phyloP scores from a whole-genome alignment of 2,329 filamentous ascomycete species.

The Monosporascus sp. region DNA sequence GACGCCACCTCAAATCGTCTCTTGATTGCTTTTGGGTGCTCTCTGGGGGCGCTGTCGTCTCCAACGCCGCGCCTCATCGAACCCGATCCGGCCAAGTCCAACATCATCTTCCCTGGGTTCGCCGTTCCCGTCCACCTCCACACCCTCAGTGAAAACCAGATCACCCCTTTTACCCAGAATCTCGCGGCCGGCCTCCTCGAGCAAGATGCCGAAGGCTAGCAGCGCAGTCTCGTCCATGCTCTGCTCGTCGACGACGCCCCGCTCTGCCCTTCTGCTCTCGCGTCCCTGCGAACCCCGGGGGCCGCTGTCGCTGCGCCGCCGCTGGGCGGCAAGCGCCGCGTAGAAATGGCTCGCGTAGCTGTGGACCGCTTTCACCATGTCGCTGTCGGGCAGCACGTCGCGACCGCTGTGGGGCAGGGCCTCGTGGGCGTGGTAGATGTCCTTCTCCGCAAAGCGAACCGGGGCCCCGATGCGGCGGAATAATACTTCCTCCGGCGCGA shows the following conservation, averaged over 20 bases:
- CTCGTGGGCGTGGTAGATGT: constrained; percentile 65
- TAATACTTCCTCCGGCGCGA: constrained; percentile 66
- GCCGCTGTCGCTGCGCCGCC: constrained; percentile 4
- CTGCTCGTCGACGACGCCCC: constrained; percentile 40
- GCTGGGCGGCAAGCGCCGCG: constrained; percentile 30
- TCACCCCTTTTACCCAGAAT: constrained; percentile 61
- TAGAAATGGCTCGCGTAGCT: constrained; percentile 65
- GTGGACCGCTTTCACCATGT: constrained; percentile 65
- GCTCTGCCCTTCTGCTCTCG: not conserved
- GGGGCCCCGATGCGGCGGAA: constrained; percentile 63
- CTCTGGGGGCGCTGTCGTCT: not conserved
- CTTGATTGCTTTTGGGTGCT: too few relatives aligned
- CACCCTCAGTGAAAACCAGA: constrained; percentile 63
- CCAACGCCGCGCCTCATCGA: constrained; percentile 15
- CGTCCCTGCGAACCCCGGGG: not conserved
- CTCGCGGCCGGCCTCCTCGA: constrained; percentile 64
- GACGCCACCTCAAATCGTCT: too few relatives aligned
- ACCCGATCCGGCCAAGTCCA: constrained; percentile 16
- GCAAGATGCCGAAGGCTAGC: constrained; percentile 66
- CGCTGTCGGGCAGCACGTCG: constrained; percentile 58
- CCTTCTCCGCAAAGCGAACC: constrained; percentile 62
- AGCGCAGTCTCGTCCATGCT: constrained; percentile 77
- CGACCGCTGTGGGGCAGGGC: constrained; percentile 41
- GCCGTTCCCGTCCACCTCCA: constrained; percentile 19
- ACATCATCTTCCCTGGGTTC: constrained; percentile 6